Evolutionary conservation across 805 yeast genomes (phyloP).

Genomic region (Brettanomyces bruxellensis): DNA sequence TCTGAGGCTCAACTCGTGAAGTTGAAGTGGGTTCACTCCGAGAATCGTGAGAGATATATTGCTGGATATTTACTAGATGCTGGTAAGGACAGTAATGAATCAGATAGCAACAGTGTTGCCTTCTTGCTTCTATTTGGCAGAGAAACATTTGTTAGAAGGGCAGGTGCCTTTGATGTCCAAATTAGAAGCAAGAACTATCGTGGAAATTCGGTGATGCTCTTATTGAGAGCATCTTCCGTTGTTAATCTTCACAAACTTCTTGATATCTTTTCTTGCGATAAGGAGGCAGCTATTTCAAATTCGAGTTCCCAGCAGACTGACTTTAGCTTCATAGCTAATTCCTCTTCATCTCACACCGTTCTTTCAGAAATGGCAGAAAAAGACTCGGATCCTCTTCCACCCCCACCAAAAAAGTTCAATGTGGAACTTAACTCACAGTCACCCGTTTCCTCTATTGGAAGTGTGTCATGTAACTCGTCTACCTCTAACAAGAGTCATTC

Average conservation of each 20-base stretch:
- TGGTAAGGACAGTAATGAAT: not conserved
- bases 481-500: not conserved
- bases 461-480: not conserved
- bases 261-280: constrained; percentile 1
- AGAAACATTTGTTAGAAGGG: constrained; percentile 10
- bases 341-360: constrained; percentile 10
- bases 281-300: constrained; percentile 12
- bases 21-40: constrained; percentile 12
- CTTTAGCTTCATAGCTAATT: constrained; percentile 7
- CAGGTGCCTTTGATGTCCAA: constrained; percentile 10
- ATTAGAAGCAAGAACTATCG: constrained; percentile 4
- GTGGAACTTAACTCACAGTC: not conserved
- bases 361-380: not conserved
- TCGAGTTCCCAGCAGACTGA: constrained; percentile 19
- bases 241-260: not conserved
- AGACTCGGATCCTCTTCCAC: not conserved
- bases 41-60: constrained; percentile 6
- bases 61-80: constrained; percentile 8
- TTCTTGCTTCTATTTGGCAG: constrained; percentile 11
- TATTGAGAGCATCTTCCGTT: constrained; percentile 6
- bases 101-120: constrained; percentile 1
- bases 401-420: not conserved
- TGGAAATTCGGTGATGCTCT: constrained; percentile 2
- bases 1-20: constrained; percentile 8
- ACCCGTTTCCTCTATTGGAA: not conserved